Evolutionary conservation across 2,329 filamentous ascomycete species (phyloP).

Genomic region (Fusarium sp.): DNA sequence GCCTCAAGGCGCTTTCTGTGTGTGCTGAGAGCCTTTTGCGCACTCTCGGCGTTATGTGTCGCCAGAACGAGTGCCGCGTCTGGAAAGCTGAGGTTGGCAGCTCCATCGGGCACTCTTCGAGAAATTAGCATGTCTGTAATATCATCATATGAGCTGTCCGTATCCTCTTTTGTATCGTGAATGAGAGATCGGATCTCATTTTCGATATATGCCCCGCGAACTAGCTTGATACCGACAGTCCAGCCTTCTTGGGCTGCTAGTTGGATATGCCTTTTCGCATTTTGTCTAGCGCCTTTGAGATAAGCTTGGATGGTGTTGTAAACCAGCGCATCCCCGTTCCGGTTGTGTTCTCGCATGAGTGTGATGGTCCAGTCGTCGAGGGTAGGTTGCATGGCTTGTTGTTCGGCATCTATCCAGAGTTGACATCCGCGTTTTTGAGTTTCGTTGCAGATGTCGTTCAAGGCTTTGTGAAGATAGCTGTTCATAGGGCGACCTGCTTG

Average conservation of each 20-base stretch:
- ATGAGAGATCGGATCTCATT: slow-evolving; percentile 59
- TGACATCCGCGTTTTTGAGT: slow-evolving; percentile 50
- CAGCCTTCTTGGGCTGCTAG: slow-evolving; percentile 58
- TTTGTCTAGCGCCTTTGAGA: slow-evolving; percentile 56
- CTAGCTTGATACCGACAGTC: slow-evolving; percentile 64
- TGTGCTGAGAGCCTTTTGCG: slow-evolving; percentile 53
- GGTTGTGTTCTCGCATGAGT: slow-evolving; percentile 52
- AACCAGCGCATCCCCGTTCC: slow-evolving; percentile 43
- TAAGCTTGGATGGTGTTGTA: slow-evolving; percentile 67
- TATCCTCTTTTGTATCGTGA: slow-evolving; percentile 61
- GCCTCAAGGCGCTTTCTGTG: slow-evolving; percentile 51
- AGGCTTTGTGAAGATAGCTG: slow-evolving; percentile 50
- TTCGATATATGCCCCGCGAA: slow-evolving; percentile 64
- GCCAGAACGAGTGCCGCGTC: slow-evolving; percentile 59
- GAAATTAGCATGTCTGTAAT: slow-evolving; percentile 58
- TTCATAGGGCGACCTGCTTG: slow-evolving; percentile 47
- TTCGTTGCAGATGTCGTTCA: slow-evolving; percentile 51
- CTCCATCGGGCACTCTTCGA: slow-evolving; percentile 37
- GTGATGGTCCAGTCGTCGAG: slow-evolving; percentile 46
- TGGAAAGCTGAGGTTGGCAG: slow-evolving; percentile 48
- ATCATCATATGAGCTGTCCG: slow-evolving; percentile 60
- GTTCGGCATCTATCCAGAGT: slow-evolving; percentile 58
- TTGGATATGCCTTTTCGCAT: slow-evolving; percentile 56
- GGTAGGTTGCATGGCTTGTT: slow-evolving; percentile 53
- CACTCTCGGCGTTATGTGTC: slow-evolving; percentile 59